Percentiles rank a stretch among this genome's conserved stretches.
Conservation (phyloP, 805 yeast species). For the Lipomyces anomalus region DNA sequence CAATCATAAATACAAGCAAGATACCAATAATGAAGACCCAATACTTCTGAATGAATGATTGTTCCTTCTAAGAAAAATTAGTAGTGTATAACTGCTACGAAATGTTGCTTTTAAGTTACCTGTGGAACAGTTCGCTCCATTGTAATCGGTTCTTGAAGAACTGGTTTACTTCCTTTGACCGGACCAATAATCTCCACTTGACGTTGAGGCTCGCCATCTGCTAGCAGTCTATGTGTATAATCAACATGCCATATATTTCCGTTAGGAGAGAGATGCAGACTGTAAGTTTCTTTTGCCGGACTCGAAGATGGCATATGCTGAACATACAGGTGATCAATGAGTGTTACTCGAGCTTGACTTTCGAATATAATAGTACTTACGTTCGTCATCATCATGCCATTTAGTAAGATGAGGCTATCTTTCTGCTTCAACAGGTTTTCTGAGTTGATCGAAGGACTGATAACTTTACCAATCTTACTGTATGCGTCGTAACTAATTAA, state of each 20-base stretch:
- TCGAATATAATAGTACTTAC: constrained; percentile 6
- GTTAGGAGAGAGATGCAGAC: constrained; percentile 6
- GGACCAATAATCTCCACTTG: constrained; percentile 1
- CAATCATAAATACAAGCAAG: constrained; percentile 19
- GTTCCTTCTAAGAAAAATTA: constrained; percentile 4
- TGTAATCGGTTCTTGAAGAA: constrained; percentile 14
- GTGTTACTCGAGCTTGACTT: neutral
- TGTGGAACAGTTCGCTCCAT: neutral
- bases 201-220: neutral
- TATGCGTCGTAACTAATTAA: too few relatives aligned
- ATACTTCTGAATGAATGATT: constrained; percentile 21
- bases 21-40: constrained; percentile 23
- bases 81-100: neutral
- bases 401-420: constrained; percentile 2
- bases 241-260: constrained; percentile 17
- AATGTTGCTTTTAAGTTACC: neutral
- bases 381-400: constrained; percentile 8
- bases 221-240: constrained; percentile 2
- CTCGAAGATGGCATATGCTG: constrained; percentile 6
- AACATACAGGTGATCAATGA: neutral
- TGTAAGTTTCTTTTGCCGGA: constrained; percentile 5
- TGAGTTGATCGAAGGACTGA: too few relatives aligned
- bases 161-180: constrained; percentile 8
- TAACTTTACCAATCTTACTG: too few relatives aligned
- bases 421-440: too few relatives aligned